These are phyloP conservation scores for Suillus subalutaceus DNA, from an alignment of 768 basidiomycete genomes.

Conservation along the genomic window DNA sequence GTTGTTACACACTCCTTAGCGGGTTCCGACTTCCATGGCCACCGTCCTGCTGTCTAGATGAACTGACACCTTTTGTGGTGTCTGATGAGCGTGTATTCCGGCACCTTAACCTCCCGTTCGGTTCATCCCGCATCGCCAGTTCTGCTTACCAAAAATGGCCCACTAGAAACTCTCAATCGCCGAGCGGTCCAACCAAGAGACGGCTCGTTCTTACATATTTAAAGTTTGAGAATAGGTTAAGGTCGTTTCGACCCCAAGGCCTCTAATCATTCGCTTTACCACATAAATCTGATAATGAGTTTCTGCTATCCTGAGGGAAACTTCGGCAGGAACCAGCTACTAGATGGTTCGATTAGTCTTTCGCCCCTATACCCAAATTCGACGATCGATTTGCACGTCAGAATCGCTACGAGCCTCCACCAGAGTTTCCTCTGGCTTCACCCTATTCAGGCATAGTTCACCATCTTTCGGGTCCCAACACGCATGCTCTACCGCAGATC, in stretches of 20 bases:
- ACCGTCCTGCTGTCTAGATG: constrained; percentile 88
- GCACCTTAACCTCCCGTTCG: constrained; percentile 46
- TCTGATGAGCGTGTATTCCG: constrained; percentile 52
- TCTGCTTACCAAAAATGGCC: constrained; percentile 77
- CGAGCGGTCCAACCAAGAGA: constrained; percentile 51
- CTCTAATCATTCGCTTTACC: constrained; percentile 91
- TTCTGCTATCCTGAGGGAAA: constrained; percentile 80
- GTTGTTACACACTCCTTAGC: too few relatives aligned
- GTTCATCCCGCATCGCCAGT: constrained; percentile 75
- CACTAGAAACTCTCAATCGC: constrained; percentile 72
- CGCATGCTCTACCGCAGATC: constrained; percentile 80
- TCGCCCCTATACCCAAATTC: constrained; percentile 95
- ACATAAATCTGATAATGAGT: constrained; percentile 62
- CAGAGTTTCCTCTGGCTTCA: constrained; percentile 96
- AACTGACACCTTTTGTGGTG: constrained; percentile 87
- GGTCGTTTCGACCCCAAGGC: constrained; percentile 87
- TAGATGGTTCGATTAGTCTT: constrained; percentile 96
- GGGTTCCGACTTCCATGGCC: constrained; percentile 86
- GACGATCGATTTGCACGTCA: constrained; percentile 97
- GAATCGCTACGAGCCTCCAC: constrained; percentile 95
- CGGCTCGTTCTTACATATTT: constrained; percentile 62
- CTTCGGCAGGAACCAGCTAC: constrained; percentile 89
- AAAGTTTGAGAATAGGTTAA: constrained; percentile 83
- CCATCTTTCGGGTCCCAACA: constrained; percentile 91
- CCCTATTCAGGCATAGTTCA: constrained; percentile 90